Percentiles rank a stretch among this genome's conserved stretches.
Conservation (phyloP, 2,329 filamentous ascomycete species). For the Rachicladosporium sp. region DNA sequence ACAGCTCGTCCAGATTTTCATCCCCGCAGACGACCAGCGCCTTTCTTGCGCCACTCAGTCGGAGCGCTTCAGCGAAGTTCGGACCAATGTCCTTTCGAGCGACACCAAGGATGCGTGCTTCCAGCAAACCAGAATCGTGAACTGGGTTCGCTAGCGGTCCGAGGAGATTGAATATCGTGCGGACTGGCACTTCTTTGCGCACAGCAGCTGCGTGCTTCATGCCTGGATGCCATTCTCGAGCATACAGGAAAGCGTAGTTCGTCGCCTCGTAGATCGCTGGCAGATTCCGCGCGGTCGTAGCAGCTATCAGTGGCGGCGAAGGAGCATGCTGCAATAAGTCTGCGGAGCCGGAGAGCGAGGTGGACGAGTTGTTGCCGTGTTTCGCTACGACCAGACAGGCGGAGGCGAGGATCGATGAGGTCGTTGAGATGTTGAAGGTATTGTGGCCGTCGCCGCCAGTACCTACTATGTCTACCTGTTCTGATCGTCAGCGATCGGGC, state of each 20-base stretch:
- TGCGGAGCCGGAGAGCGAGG: conserved; percentile 88
- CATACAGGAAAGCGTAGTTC: conserved; percentile 93
- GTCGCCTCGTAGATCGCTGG: conserved; percentile 60
- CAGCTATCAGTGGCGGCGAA: conserved; percentile 58
- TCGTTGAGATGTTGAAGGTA: conserved; percentile 97
- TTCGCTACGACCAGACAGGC: conserved; percentile 78
- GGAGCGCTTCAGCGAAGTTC: conserved; percentile 76
- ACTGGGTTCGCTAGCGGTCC: conserved; percentile 87
- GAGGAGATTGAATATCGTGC: conserved; percentile 95
- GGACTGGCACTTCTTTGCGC: conserved; percentile 77
- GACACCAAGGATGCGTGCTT: conserved; percentile 83
- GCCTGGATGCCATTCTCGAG: conserved; percentile 89
- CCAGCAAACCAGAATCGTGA: conserved; percentile 58
- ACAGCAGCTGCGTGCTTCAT: conserved; percentile 83
- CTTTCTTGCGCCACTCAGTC: conserved; percentile 63
- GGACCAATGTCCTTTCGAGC: conserved; percentile 76
- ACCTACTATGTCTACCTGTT: conserved; percentile 80
- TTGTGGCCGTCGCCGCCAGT: conserved; percentile 94
- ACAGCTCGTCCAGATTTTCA: conserved; percentile 91
- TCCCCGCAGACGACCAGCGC: conserved; percentile 85
- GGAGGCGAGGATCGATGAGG: conserved; percentile 82
- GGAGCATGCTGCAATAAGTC: conserved; percentile 77
- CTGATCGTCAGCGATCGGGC: neutral
- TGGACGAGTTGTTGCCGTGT: conserved; percentile 91
- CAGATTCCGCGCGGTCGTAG: conserved; percentile 61